phyloP scores from a whole-genome alignment of 495 filamentous ascomycete genomes.

The Penicillium macrosclerotiorum region DNA sequence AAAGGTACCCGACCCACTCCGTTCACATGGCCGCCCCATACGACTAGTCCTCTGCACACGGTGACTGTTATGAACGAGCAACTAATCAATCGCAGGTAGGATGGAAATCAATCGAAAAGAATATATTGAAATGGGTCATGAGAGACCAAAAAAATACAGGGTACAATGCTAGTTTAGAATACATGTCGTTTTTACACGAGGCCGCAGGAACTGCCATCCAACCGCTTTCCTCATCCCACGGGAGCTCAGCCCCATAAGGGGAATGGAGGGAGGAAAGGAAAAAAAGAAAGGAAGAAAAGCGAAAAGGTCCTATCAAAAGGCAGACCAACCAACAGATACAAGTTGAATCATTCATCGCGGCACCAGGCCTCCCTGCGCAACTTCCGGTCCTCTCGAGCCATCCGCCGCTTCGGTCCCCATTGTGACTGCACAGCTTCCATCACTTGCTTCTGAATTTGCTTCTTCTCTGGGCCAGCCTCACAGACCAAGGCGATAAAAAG shows the following conservation, averaged over 20 bases:
- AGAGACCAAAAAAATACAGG: too few relatives aligned
- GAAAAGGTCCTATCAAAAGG: too few relatives aligned
- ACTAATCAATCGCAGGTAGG: too few relatives aligned
- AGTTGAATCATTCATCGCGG: constrained; percentile 41
- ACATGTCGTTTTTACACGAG: constrained; percentile 22
- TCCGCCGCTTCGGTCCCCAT: constrained; percentile 70
- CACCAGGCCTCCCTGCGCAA: constrained; percentile 62
- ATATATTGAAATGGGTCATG: constrained; percentile 11
- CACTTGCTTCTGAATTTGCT: constrained; percentile 50
- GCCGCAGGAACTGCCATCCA: not conserved
- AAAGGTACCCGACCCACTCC: too few relatives aligned
- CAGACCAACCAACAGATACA: too few relatives aligned
- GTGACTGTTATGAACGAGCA: not conserved
- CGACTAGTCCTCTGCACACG: too few relatives aligned
- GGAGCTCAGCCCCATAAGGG: too few relatives aligned
- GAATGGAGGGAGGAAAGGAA: too few relatives aligned
- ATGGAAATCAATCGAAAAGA: too few relatives aligned
- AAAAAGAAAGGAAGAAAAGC: too few relatives aligned
- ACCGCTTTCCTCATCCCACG: too few relatives aligned
- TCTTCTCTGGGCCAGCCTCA: constrained; percentile 46
- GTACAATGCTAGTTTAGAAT: constrained; percentile 22
- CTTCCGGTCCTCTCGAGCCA: constrained; percentile 71
- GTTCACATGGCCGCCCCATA: too few relatives aligned
- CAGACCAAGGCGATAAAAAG: constrained; percentile 65
- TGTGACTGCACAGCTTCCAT: constrained; percentile 61